These are phyloP conservation scores for Penicillium sp. DNA, from an alignment of 2,329 filamentous ascomycete genomes.

Conservation along the genomic window DNA sequence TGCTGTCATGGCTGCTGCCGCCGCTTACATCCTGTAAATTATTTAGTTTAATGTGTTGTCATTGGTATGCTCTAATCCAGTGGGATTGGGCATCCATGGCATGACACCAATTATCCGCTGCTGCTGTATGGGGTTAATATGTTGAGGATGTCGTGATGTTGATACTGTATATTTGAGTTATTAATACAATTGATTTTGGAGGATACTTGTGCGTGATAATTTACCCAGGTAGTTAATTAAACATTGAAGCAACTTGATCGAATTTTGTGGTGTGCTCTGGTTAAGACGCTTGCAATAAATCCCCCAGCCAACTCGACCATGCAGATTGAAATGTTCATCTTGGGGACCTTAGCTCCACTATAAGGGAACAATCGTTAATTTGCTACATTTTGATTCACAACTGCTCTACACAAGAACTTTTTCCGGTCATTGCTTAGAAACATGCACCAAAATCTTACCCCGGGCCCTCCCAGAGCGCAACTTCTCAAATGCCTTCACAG, in stretches of 20 bases:
- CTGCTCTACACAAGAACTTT: too few relatives aligned
- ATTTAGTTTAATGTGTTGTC: neutral
- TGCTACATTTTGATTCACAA: too few relatives aligned
- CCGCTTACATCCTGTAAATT: constrained; percentile 27
- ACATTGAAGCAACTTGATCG: too few relatives aligned
- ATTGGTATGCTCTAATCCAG: neutral
- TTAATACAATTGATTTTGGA: neutral
- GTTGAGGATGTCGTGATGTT: neutral
- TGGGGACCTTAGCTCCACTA: too few relatives aligned
- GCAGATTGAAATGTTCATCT: too few relatives aligned
- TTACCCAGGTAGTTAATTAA: neutral
- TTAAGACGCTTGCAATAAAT: too few relatives aligned
- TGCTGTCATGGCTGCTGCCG: constrained; percentile 26
- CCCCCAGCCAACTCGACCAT: too few relatives aligned
- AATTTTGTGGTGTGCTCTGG: too few relatives aligned
- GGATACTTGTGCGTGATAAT: neutral
- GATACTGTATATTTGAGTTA: neutral
- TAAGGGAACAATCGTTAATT: too few relatives aligned
- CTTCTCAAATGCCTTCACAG: constrained; percentile 58
- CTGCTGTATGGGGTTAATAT: neutral
- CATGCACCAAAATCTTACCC: constrained; percentile 54
- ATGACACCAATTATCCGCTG: neutral
- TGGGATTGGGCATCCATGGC: neutral
- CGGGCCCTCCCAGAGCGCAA: constrained; percentile 57
- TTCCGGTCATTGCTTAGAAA: neutral